Conservation (phyloP, 306 rosid species). For the Trichosanthes truncata region DNA sequence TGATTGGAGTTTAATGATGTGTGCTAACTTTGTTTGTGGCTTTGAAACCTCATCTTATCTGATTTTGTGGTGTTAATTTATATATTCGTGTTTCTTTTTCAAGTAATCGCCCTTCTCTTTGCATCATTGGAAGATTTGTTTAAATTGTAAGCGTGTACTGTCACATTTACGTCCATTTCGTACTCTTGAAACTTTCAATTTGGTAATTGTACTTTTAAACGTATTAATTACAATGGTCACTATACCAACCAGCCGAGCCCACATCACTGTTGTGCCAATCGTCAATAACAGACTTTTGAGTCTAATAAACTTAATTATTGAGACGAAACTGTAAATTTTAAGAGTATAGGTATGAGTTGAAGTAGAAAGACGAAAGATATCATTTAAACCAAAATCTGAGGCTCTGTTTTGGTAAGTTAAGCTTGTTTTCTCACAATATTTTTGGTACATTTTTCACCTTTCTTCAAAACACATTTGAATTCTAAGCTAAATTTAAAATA, state of each 20-base stretch:
- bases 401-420: background rate
- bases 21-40: background rate
- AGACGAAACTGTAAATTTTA: background rate
- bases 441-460: too few species aligned
- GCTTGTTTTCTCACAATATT: background rate
- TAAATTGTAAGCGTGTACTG: background rate
- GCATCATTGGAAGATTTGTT: background rate
- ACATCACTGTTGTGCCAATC: background rate
- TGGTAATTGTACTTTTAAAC: background rate
- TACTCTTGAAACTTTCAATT: background rate
- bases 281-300: background rate
- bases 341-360: background rate
- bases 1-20: background rate
- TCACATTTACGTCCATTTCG: background rate
- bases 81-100: background rate
- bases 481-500: background rate
- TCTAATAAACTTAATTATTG: background rate
- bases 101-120: background rate
- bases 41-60: background rate
- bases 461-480: background rate
- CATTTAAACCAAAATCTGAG: background rate
- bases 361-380: background rate
- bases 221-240: background rate
- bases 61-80: background rate
- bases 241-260: background rate